Conservation (phyloP, 108 stramenopile genomes). For the Cyclotella kingstonii region DNA sequence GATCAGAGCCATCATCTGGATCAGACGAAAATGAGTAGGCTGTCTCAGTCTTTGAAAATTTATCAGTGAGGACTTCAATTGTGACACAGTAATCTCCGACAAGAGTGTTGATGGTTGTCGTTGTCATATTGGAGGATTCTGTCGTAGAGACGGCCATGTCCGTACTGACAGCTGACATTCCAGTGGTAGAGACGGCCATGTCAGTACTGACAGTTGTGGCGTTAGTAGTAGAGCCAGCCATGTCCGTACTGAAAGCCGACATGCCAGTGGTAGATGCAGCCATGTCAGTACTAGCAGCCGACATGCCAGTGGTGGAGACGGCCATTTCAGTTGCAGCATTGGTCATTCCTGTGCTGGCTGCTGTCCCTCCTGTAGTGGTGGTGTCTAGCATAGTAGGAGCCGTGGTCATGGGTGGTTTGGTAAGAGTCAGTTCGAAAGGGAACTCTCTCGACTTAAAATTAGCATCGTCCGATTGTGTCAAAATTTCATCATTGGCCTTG, state of each 20-base stretch:
- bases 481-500: neutral
- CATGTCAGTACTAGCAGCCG: neutral
- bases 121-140: neutral
- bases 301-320: neutral
- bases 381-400: neutral
- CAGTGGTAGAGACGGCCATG: neutral
- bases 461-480: neutral
- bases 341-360: neutral
- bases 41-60: conserved; percentile 19
- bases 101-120: neutral
- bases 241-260: neutral
- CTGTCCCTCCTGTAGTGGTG: neutral
- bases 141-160: neutral
- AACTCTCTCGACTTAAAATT: conserved; percentile 3
- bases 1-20: neutral
- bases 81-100: conserved; percentile 20
- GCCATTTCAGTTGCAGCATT: neutral
- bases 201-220: neutral
- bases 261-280: neutral
- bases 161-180: neutral
- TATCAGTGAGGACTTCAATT: conserved; percentile 22
- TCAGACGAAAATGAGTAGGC: conserved; percentile 5
- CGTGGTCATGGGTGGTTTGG: neutral
- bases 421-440: conserved; percentile 11
- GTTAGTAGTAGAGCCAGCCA: neutral